phyloP scores from a whole-genome alignment of 192 early-diverging fungal species.

The Spizellomyces sp. region DNA sequence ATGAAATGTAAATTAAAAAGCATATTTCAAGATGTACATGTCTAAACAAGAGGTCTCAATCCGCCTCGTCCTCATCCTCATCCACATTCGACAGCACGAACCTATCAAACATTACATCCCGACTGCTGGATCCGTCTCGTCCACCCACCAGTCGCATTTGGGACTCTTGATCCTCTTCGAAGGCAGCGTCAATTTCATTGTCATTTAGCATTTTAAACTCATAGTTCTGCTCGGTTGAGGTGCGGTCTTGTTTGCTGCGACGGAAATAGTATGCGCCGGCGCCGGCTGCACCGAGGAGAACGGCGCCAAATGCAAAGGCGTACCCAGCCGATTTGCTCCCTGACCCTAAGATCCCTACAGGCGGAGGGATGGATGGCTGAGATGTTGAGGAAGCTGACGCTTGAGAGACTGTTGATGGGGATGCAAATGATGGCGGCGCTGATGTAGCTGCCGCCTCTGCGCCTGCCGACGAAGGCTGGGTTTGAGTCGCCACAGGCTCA shows the following conservation, averaged over 20 bases:
- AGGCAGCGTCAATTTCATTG: slow-evolving; percentile 36
- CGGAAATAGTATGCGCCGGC: slow-evolving; percentile 6
- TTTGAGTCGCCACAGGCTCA: too few relatives aligned
- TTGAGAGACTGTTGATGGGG: slow-evolving; percentile 3
- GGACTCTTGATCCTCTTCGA: slow-evolving; percentile 30
- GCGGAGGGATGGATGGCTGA: background rate
- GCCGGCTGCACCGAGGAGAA: slow-evolving; percentile 1
- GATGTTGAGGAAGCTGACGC: slow-evolving; percentile 13
- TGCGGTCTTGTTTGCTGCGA: background rate
- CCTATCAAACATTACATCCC: slow-evolving; percentile 15
- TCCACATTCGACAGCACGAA: slow-evolving; percentile 13
- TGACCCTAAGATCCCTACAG: background rate
- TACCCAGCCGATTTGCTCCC: slow-evolving; percentile 15
- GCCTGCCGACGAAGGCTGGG: too few relatives aligned
- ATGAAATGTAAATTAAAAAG: too few relatives aligned
- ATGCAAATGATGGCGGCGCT: slow-evolving; percentile 1
- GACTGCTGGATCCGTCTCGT: background rate
- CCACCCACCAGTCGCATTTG: slow-evolving; percentile 3
- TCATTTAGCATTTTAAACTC: slow-evolving; percentile 34
- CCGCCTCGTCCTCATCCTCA: background rate
- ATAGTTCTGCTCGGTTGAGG: background rate
- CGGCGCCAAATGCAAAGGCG: slow-evolving; percentile 6
- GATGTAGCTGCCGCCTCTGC: slow-evolving; percentile 12
- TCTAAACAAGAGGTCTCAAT: too few relatives aligned
- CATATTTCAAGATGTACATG: too few relatives aligned